Evolutionary conservation across 2,329 filamentous ascomycete genomes (phyloP).

Genomic region (Orbilia javanica): DNA sequence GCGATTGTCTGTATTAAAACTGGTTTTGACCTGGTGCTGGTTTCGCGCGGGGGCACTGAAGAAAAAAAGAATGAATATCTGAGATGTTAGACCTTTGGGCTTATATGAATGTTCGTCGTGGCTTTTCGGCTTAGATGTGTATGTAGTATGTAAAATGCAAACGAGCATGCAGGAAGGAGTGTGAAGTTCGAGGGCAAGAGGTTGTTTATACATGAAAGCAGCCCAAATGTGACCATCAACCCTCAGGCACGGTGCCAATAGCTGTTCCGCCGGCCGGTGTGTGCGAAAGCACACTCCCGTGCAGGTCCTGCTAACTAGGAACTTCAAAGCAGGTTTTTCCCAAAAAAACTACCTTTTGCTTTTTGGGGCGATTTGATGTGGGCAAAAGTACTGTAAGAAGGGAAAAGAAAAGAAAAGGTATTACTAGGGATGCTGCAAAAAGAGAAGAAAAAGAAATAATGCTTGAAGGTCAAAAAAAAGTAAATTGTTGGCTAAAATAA

Average conservation of each 20-base stretch:
- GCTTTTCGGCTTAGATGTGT: conserved; percentile 16
- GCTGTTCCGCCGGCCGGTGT: conserved; percentile 26
- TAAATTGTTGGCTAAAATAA: conserved; percentile 21
- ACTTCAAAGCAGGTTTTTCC: conserved; percentile 42
- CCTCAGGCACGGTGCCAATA: conserved; percentile 17
- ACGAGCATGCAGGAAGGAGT: conserved; percentile 32
- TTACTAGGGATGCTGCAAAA: background rate
- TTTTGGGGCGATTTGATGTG: conserved; percentile 46
- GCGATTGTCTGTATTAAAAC: conserved; percentile 42
- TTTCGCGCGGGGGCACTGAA: background rate
- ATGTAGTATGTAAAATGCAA: conserved; percentile 10
- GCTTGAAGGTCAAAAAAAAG: background rate
- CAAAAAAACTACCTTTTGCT: conserved; percentile 30
- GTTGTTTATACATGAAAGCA: conserved; percentile 55
- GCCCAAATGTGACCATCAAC: conserved; percentile 20
- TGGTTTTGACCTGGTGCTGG: conserved; percentile 35
- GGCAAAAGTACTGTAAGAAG: conserved; percentile 24
- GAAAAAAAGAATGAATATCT: conserved; percentile 10
- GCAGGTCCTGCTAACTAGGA: conserved; percentile 17
- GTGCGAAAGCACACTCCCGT: conserved; percentile 29
- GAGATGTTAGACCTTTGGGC: conserved; percentile 20
- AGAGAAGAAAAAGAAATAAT: conserved; percentile 11
- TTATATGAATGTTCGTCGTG: conserved; percentile 6
- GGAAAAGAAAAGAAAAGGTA: conserved; percentile 8
- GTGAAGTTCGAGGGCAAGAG: conserved; percentile 25